phyloP scores from a whole-genome alignment of 441 rosid species.

The Metrosideros polymorpha region DNA sequence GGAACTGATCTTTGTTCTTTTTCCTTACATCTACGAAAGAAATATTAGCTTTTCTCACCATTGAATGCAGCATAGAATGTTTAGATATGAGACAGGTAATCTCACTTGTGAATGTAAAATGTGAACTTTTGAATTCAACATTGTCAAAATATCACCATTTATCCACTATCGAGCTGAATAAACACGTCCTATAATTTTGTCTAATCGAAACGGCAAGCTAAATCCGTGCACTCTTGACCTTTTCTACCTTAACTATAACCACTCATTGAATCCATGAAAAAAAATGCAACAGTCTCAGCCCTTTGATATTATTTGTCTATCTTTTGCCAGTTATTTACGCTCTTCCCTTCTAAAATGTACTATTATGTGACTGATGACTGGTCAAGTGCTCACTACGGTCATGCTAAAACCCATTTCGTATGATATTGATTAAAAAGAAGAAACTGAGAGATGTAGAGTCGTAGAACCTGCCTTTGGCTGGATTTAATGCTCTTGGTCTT shows the following conservation, averaged over 20 bases:
- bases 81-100: background rate
- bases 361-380: background rate
- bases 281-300: background rate
- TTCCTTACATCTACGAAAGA: background rate
- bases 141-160: background rate
- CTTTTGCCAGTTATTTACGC: background rate
- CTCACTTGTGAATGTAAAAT: background rate
- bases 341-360: background rate
- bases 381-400: background rate
- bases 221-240: background rate
- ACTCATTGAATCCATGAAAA: background rate
- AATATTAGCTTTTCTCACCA: background rate
- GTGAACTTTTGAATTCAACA: background rate
- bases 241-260: background rate
- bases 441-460: background rate
- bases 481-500: background rate
- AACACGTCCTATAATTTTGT: background rate
- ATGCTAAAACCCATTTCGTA: background rate
- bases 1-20: background rate
- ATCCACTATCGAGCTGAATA: background rate
- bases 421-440: background rate
- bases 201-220: background rate
- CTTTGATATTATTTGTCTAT: background rate
- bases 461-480: background rate
- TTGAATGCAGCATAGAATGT: background rate